Evolutionary conservation across 139 green algal genomes (phyloP).

Genomic region (Chloropicon primus): DNA sequence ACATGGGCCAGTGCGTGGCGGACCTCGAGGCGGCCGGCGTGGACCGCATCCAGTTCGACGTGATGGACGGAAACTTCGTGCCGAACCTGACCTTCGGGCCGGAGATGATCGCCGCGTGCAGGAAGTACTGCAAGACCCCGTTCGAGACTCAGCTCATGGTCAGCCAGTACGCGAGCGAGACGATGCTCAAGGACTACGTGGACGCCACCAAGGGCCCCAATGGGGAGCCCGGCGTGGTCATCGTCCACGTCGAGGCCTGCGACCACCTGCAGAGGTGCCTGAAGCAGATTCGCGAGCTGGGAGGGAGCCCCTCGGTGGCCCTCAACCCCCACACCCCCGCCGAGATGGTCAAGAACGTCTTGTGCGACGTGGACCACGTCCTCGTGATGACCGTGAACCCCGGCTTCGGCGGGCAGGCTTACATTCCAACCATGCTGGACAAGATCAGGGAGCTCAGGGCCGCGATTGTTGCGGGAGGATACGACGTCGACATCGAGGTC

Average conservation of each 20-base stretch:
- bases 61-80: constrained; percentile 10
- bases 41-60: constrained; percentile 11
- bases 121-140: constrained; percentile 3
- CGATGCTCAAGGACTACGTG: constrained; percentile 9
- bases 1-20: constrained; percentile 9
- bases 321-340: constrained; percentile 9
- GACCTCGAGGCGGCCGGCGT: constrained; percentile 9
- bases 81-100: constrained; percentile 8
- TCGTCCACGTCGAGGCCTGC: constrained; percentile 10
- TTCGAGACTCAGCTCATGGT: constrained; percentile 13
- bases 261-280: not conserved
- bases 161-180: not conserved
- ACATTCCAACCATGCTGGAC: constrained; percentile 9
- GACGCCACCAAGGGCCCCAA: constrained; percentile 6
- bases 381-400: constrained; percentile 11
- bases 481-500: constrained; percentile 8
- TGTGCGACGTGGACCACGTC: constrained; percentile 6
- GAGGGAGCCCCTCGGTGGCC: not conserved
- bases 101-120: constrained; percentile 6
- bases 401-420: constrained; percentile 6
- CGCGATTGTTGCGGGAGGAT: not conserved
- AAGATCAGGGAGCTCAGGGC: constrained; percentile 2
- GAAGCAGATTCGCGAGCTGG: constrained; percentile 3
- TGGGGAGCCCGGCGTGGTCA: constrained; percentile 7
- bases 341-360: constrained; percentile 5